Evolutionary conservation across 805 yeast genomes (phyloP), one percentile per base, ranked within the genome.

Genomic region (Ogataea pignaliae): DNA sequence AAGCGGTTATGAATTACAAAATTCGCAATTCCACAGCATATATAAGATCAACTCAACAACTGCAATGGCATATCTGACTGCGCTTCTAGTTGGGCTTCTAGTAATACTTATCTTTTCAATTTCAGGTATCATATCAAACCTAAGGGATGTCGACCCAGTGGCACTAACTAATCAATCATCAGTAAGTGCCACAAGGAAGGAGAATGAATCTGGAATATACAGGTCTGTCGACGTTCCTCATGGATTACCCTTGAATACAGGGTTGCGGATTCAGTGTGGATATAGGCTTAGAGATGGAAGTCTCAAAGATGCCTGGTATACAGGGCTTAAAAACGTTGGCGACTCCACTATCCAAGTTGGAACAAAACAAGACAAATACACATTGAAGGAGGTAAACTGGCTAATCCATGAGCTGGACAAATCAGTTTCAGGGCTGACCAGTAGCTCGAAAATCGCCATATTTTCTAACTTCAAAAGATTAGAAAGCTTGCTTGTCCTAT

Each of bases 261-360:
- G 95, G 0, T 64, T 86, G 43, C 78, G 79, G 37, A 74, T 89
- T 18, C 72, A 87, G 36, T 70, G 75, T 21, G 81, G 78, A 31
- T 85, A 83, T 59, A 76, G 75, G 50, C 58, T 84, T 17, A 70
- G 96, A 53, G 83, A 85, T 59, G 96, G 96, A 3, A 81, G 78
- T 52, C 59, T 88, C 45, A 73, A 76, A 48, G 96, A 88, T 65
- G 59, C 87, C 3, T 87, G 93, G 90, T 76, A 71, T 42, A 64
- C 81, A 12, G 72, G 75, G 10, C 51, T 44, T 40, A 42, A 34
- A 43, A 58, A 57, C 3, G 18, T 37, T 3, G 26, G 29, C 12
- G 40, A 44, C 9, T 40, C 56, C 3, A 13, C 29, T 12, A 26
- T 72, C 34, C 69, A 71, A 51, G 53, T 51, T 13, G 45, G 39